Percentiles rank a stretch among this genome's conserved stretches.
These are phyloP conservation scores for Microdochium paspali DNA, from an alignment of 2,329 filamentous ascomycete genomes.

Conservation along the genomic window DNA sequence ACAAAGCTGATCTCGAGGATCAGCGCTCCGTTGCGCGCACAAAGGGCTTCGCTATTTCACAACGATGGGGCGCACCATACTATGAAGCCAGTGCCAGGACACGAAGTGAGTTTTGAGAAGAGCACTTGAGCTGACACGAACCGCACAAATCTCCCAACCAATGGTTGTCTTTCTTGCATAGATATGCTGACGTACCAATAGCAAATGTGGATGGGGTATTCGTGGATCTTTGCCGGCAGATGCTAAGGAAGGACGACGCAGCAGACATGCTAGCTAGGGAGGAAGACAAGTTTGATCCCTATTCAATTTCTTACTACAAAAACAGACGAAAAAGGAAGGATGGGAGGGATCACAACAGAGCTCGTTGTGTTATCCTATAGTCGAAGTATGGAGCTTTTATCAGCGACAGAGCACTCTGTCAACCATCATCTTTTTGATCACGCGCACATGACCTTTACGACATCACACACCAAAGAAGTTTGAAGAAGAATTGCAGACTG, in stretches of 20 bases:
- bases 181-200: conserved; percentile 14
- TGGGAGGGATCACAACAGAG: conserved; percentile 18
- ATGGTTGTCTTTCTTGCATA: too few species aligned
- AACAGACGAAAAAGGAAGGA: conserved; percentile 20
- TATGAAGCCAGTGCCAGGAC: conserved; percentile 83
- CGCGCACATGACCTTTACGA: background rate
- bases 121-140: background rate
- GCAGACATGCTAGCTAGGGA: conserved; percentile 26
- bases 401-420: background rate
- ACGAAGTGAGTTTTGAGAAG: conserved; percentile 39
- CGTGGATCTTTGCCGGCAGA: conserved; percentile 73
- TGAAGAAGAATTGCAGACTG: background rate
- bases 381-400: background rate
- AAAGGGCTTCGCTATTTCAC: conserved; percentile 75
- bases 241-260: conserved; percentile 63
- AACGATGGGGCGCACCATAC: conserved; percentile 81
- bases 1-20: conserved; percentile 85
- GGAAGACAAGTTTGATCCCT: conserved; percentile 30
- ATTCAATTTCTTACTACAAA: conserved; percentile 19
- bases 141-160: too few species aligned
- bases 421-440: background rate
- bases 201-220: conserved; percentile 89
- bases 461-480: background rate
- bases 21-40: conserved; percentile 70
- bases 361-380: conserved; percentile 31